phyloP scores from a whole-genome alignment of 169 alveolate species.

The Plasmodium berghei region DNA sequence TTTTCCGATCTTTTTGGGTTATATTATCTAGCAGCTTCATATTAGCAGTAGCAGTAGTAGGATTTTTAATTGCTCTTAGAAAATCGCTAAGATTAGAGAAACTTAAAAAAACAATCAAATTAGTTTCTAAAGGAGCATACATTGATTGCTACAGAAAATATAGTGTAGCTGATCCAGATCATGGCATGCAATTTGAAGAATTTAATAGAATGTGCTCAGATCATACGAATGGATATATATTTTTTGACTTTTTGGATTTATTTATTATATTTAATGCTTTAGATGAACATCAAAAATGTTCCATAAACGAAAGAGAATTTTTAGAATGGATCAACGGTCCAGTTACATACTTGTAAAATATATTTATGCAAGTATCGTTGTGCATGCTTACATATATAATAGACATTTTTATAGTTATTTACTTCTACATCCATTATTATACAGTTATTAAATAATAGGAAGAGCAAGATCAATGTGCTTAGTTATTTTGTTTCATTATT shows the following conservation, averaged over 20 bases:
- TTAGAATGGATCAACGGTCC: constrained; percentile 92
- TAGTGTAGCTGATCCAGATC: constrained; percentile 92
- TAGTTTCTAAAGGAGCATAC: constrained; percentile 88
- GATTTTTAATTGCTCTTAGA: constrained; percentile 89
- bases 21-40: constrained; percentile 81
- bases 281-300: constrained; percentile 92
- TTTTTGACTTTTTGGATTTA: constrained; percentile 90
- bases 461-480: too few species aligned
- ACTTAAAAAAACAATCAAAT: constrained; percentile 86
- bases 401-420: too few species aligned
- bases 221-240: constrained; percentile 89
- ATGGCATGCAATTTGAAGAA: constrained; percentile 94
- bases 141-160: constrained; percentile 90
- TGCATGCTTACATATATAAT: constrained; percentile 5
- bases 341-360: constrained; percentile 46
- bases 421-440: too few species aligned
- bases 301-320: constrained; percentile 92
- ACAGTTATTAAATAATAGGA: too few species aligned
- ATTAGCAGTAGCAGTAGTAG: constrained; percentile 88
- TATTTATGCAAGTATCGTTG: neutral
- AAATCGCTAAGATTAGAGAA: constrained; percentile 91
- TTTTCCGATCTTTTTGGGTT: constrained; percentile 80
- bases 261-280: constrained; percentile 91
- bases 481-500: too few species aligned
- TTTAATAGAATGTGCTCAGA: constrained; percentile 92